Evolutionary conservation across 257 asterid species (phyloP), one percentile per base, ranked within the genome.

Genomic region (Fraxinus quadrangulata): DNA sequence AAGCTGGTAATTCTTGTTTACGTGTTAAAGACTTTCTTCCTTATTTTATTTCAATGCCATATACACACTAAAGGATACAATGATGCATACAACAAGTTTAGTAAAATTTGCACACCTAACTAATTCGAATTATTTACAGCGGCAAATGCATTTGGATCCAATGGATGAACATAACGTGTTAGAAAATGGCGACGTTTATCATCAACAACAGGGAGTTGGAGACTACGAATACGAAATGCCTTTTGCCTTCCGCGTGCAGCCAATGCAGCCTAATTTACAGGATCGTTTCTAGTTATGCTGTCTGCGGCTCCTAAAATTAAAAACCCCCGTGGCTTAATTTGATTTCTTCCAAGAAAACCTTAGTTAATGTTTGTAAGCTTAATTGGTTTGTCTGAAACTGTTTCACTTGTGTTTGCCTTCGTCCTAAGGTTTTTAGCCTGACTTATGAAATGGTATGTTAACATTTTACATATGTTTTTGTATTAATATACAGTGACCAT

Each of bases 261-360:
- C 96, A 6, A 88, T 89, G 92, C 96, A 90, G 87, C 96, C 96
- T 6, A 87, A 89, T 89, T 86, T 90, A 42, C 94, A 90, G 78
- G 90, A 90, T 79, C 89, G 84, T 31, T 88, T 88, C 88, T 88
- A 75, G 33, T 14, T 23, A 0, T 17, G 63, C 21, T 51, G 63
- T 56, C 66, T 47, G 59, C 59, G 16, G 21, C 21, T 47, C 59
- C 59, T 14, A 4, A 47, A 14, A 47, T 47, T 17, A 17, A 4
- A 51, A 51, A 51, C 63, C 63, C 17, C 2, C 5, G 73, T 8
- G 8, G 54, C 42, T 47, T 51, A 24, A 71, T 28, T 17, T 24
- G 31, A 9, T 47, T 31, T 47, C 16, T 72, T 72, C 24, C 65
- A 24, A 63, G 66, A 72, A 30, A 72, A 45, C 40, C 65, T 45